A percentile compares a stretch with the other conserved stretches of the same genome.
Conservation (phyloP, 345 rosid species). For the Carallia brachiata region DNA sequence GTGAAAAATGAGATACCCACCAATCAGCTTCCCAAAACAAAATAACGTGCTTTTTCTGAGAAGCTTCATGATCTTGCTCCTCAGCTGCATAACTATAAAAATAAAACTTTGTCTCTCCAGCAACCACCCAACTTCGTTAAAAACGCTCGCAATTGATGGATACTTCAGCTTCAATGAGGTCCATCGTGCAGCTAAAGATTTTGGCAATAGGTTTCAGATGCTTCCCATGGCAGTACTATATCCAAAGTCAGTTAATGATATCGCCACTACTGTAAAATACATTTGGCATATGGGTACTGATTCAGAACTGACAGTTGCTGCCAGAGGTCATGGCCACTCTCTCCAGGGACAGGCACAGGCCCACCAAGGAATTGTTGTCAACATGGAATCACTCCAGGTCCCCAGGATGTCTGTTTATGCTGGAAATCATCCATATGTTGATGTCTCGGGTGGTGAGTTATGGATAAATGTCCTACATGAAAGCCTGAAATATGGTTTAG, state of each 20-base stretch:
- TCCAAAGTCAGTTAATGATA: conserved; percentile 77
- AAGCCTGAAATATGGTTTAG: conserved; percentile 24
- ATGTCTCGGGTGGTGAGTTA: conserved; percentile 24
- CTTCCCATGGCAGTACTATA: conserved; percentile 75
- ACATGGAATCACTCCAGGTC: conserved; percentile 27
- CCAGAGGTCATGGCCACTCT: conserved; percentile 36
- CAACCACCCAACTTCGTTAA: conserved; percentile 58
- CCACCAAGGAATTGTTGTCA: conserved; percentile 23
- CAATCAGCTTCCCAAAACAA: conserved; percentile 37
- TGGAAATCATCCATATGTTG: conserved; percentile 16
- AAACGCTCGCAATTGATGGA: conserved; percentile 61
- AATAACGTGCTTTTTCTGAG: conserved; percentile 47
- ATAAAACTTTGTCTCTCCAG: conserved; percentile 58
- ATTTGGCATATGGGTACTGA: conserved; percentile 78
- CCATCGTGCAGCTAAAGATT: conserved; percentile 76
- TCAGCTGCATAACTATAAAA: conserved; percentile 58
- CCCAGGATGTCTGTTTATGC: conserved; percentile 14
- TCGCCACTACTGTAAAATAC: conserved; percentile 67
- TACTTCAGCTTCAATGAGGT: conserved; percentile 64
- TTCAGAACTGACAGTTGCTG: conserved; percentile 69
- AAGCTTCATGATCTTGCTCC: conserved; percentile 56
- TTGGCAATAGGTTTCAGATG: conserved; percentile 66
- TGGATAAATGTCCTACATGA: conserved; percentile 30
- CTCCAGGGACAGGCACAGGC: conserved; percentile 32
- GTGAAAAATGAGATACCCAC: conserved; percentile 37